A percentile compares a stretch with the other conserved stretches of the same genome.
These are phyloP conservation scores for Protomyces arabidopsidicola DNA, from an alignment of 1,139 yeast species.

Conservation along the genomic window DNA sequence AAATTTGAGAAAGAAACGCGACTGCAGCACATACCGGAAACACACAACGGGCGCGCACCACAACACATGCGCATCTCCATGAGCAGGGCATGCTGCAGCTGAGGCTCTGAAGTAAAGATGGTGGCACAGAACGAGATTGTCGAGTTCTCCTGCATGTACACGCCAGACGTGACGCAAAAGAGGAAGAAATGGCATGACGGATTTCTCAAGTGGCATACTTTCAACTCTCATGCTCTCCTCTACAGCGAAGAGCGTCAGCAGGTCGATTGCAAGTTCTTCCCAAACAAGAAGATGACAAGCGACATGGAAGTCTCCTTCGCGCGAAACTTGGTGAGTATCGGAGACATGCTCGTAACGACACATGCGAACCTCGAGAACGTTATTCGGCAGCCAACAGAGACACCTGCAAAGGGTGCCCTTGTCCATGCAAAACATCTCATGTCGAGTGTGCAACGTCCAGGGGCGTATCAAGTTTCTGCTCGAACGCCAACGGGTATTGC, in stretches of 20 bases:
- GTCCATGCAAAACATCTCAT: too few relatives aligned
- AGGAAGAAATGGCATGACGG: constrained; percentile 57
- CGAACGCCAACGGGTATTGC: background rate
- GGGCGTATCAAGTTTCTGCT: background rate
- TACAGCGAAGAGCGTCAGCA: constrained; percentile 43
- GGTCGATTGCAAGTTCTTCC: constrained; percentile 42
- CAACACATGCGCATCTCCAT: too few relatives aligned
- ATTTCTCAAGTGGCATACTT: constrained; percentile 45
- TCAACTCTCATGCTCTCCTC: constrained; percentile 49
- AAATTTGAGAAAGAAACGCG: too few relatives aligned
- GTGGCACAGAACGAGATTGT: constrained; percentile 38
- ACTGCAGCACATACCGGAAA: too few relatives aligned
- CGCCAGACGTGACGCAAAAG: constrained; percentile 48
- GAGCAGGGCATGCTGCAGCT: too few relatives aligned
- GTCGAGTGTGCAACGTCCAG: background rate
- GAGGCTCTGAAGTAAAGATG: background rate
- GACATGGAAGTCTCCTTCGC: constrained; percentile 12
- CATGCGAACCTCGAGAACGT: constrained; percentile 22
- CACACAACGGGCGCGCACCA: too few relatives aligned
- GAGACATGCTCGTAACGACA: constrained; percentile 6
- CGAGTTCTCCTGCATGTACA: constrained; percentile 45
- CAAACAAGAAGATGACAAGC: constrained; percentile 13
- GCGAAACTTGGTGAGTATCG: constrained; percentile 5
- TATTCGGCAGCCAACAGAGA: background rate
- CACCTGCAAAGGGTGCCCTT: background rate